These are phyloP conservation scores for Escallonia herrerae DNA, from an alignment of 129 eudicot genomes.

Conservation along the genomic window DNA sequence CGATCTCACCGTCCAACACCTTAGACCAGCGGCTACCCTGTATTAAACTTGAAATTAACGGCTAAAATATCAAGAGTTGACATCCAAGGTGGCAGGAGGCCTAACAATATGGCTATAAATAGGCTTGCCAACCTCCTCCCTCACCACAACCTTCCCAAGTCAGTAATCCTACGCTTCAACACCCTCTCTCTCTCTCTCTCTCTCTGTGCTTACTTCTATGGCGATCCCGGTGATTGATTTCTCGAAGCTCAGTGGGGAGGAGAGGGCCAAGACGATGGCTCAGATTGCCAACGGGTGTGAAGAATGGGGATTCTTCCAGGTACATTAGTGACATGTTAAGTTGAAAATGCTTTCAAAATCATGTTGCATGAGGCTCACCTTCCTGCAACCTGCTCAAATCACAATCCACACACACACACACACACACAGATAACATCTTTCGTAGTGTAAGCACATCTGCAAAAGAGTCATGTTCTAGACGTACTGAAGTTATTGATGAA, in stretches of 20 bases:
- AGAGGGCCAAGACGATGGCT: conserved; percentile 58
- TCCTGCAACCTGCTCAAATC: too few relatives aligned
- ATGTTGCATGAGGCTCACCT: too few relatives aligned
- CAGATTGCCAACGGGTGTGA: conserved; percentile 61
- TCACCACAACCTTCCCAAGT: conserved; percentile 17
- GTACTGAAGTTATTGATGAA: too few relatives aligned
- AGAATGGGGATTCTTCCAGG: conserved; percentile 97
- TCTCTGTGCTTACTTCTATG: conserved; percentile 24
- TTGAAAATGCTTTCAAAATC: too few relatives aligned
- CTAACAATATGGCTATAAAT: conserved; percentile 29
- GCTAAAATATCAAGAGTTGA: conserved; percentile 35
- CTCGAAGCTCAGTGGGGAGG: conserved; percentile 65
- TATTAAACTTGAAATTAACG: conserved; percentile 16
- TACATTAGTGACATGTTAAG: conserved; percentile 3
- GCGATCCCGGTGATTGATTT: conserved; percentile 86
- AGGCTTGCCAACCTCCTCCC: conserved; percentile 11
- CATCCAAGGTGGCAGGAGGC: conserved; percentile 19
- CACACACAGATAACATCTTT: too few relatives aligned
- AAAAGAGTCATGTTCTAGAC: too few relatives aligned
- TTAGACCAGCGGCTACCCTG: conserved; percentile 27
- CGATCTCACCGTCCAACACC: conserved; percentile 34
- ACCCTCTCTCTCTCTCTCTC: neutral
- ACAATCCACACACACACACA: too few relatives aligned
- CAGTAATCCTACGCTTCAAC: neutral
- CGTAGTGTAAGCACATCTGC: too few relatives aligned